Conservation (phyloP, 2,329 filamentous ascomycete species). For the Chrysoporthe deuterocubensis region DNA sequence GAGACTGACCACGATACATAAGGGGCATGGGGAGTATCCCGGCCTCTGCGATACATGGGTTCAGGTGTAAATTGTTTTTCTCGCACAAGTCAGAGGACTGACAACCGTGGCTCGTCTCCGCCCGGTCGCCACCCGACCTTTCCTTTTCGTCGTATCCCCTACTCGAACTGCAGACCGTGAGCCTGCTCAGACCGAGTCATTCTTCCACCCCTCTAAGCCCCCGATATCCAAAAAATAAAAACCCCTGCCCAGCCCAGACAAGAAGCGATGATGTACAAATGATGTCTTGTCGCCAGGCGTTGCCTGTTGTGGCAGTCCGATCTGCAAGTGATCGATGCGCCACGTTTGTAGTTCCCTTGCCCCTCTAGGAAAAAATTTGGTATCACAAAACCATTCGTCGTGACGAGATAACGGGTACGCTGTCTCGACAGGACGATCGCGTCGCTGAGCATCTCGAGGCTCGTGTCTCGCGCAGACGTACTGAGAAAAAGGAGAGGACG, state of each 20-base stretch:
- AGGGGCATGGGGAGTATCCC: neutral
- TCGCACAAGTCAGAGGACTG: neutral
- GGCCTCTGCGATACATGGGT: neutral
- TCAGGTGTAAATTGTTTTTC: neutral
- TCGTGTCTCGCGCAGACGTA: constrained; percentile 17
- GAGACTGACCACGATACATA: constrained; percentile 7
- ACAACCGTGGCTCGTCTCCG: neutral
- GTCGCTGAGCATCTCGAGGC: constrained; percentile 16
- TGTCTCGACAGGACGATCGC: constrained; percentile 13
- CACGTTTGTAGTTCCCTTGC: constrained; percentile 10
- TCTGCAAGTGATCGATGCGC: constrained; percentile 14
- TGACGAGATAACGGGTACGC: constrained; percentile 26
- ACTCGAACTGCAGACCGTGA: constrained; percentile 23
- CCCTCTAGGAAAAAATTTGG: constrained; percentile 25
- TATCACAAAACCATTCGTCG: constrained; percentile 31
- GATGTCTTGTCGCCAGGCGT: constrained; percentile 19
- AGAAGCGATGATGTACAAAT: constrained; percentile 20
- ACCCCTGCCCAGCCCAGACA: neutral
- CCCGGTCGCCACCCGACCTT: neutral
- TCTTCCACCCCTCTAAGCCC: constrained; percentile 13
- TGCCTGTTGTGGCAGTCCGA: constrained; percentile 13
- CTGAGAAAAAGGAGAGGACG: constrained; percentile 42
- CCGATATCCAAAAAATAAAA: constrained; percentile 20
- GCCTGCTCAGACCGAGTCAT: constrained; percentile 23
- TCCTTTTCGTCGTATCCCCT: constrained; percentile 5